Base-by-base conservation (phyloP, 2,329 filamentous ascomycete genomes). In the Colletotrichum sp. region DNA sequence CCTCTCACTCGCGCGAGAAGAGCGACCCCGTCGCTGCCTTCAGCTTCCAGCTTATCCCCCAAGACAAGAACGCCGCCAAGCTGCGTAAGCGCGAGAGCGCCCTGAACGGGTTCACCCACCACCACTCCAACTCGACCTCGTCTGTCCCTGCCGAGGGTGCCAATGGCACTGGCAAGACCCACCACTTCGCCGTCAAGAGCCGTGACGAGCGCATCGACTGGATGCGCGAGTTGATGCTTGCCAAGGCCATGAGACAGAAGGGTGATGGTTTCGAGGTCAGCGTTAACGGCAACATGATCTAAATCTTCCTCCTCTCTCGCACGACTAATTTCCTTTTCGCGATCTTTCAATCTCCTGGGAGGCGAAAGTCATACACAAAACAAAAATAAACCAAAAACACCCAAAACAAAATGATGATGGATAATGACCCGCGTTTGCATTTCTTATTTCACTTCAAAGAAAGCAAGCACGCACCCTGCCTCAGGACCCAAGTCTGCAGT, bases 171-270 rank as follows among this genome's bases (percentile, higher is more conserved):
- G 92, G 92, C 80, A 98, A 98, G 89, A 94, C 95, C 60, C 96
- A 99, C 82, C 95, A 99, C 83, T 99, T 99, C 83, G 95, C 96
- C 0, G 96, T 98, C 79, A 94, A 94, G 86, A 92, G 90, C 80
- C 91, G 96, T 16, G 95, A 98, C 82, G 95, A 98, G 83, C 91
- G 96, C 77, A 98, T 99, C 81, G 96, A 98, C 83, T 99, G 97
- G 97, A 98, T 98, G 95, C 90, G 95, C 71, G 95, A 98, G 89
- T 87, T 98, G 77, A 98, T 98, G 95, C 91, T 98, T 61, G 95
- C 95, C 70, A 97, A 97, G 87, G 95, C 95, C 21, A 87, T 95
- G 82, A 94, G 93, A 88, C 94, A 95, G 85, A 97, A 96, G 90
- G 93, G 92, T 63, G 93, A 95, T 80, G 95, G 95, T 21, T 96